Base-by-base conservation (phyloP, 2,329 filamentous ascomycete species). In the Cercospora beticola region DNA sequence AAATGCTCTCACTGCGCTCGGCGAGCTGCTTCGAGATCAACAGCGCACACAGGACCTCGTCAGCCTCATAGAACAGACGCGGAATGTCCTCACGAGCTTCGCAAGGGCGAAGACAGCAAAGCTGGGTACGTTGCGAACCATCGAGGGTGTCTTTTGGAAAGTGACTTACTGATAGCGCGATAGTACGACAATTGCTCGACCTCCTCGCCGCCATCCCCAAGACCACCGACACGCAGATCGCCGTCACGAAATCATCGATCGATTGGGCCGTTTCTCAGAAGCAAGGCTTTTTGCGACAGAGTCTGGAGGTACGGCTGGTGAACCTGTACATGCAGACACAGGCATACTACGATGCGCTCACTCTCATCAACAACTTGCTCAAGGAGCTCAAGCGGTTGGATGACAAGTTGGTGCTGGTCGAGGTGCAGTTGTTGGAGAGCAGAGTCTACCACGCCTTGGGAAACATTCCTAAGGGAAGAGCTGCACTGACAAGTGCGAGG, bases 21-120 rank as follows among this genome's bases (percentile, higher is more conserved):
- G 95, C 76, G 92, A 96, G 87, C 86, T 98, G 74, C 97, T 97
- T 82, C 88, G 93, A 75, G 93, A 97, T 82, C 88, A 92, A 82
- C 92, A 91, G 89, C 91, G 82, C 81, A 89, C 84, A 75, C 86
- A 95, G 78, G 92, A 97, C 77, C 89, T 99, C 69, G 92, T 96
- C 71, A 90, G 93, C 76, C 87, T 99, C 73, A 90, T 99, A 76
- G 94, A 91, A 78, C 92, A 92, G 80, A 97, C 93, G 81, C 89
- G 94, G 78, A 91, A 92, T 73, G 92, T 95, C 56, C 89, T 99
- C 73, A 97, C 94, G 68, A 95, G 92, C 72, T 98, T 99, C 81
- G 95, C 95, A 73, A 97, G 98, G 86, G 95, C 96, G 71, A 99
- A 99, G 88, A 98, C 95, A 33, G 92, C 95, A 66, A 99, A 99